Evolutionary conservation across 352 stramenopile genomes (phyloP), one percentile per base, ranked within the genome.

Genomic region (Discostella stelligera): DNA sequence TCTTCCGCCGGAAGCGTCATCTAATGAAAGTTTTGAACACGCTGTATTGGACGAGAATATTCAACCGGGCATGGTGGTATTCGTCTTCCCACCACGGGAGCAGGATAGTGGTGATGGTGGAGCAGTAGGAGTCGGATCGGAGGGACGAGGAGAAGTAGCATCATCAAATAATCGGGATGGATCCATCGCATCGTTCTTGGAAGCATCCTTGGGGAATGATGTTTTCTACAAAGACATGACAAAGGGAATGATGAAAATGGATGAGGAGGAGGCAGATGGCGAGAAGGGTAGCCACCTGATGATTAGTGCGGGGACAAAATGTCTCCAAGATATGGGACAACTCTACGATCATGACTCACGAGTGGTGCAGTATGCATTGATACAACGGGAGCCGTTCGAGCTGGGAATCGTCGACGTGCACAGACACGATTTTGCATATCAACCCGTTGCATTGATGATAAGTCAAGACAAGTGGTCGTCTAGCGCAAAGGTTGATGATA

Each of bases 401-500:
- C 61, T 91, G 8, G 85, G 85, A 9, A 80, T 77, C 54, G 52
- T 71, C 9, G 79, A 83, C 37, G 68, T 84, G 25, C 85, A 91
- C 53, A 77, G 66, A 48, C 68, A 61, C 20, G 85, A 91, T 63
- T 91, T 83, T 82, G 82, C 82, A 0, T 91, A 89, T 66, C 82
- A 66, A 54, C 81, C 85, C 25, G 85, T 89, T 4, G 25, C 20
- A 9, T n/a, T 74, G 2, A 72, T 27, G 21, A 62, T 49, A 30
- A 64, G 25, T 52, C 32, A 46, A 63, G 23, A 14, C 13, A 10
- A 39, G 37, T 66, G 5, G 16, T 25, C 4, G 10, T 44, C 56
- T 5, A 41, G 20, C 18, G 50, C n/a, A 16, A 27, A 11, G 7
- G 27, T 23, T 37, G 11, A 16, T 66, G 39, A 46, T 37, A 41